phyloP scores from a whole-genome alignment of 2,329 filamentous ascomycete species.

The Pseudogymnoascus sp. region DNA sequence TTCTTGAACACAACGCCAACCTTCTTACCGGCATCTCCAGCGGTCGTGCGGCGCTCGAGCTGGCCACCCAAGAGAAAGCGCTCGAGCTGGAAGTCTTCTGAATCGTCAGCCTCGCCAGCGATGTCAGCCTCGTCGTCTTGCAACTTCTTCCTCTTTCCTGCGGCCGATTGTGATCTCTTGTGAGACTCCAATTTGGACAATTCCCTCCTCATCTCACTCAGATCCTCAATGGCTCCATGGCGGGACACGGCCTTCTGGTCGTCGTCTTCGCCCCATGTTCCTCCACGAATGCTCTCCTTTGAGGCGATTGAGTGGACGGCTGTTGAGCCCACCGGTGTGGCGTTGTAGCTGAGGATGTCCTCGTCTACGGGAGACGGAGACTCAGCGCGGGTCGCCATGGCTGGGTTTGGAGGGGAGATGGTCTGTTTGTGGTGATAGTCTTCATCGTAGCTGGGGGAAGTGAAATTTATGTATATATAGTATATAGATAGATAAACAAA shows the following conservation, averaged over 20 bases:
- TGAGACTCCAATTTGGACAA: background rate
- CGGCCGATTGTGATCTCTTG: background rate
- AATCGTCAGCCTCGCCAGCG: constrained; percentile 31
- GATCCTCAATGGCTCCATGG: background rate
- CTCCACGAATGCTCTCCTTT: background rate
- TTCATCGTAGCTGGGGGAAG: background rate
- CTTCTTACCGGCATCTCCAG: constrained; percentile 64
- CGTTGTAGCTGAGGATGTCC: background rate
- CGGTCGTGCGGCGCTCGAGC: constrained; percentile 60
- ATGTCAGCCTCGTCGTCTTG: background rate
- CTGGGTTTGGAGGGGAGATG: background rate
- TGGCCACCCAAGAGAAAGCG: constrained; percentile 68
- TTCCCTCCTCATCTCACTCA: background rate
- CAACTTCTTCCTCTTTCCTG: background rate
- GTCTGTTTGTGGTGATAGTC: background rate
- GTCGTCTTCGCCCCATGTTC: constrained; percentile 5
- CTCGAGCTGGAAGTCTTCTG: constrained; percentile 59
- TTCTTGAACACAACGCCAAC: constrained; percentile 72
- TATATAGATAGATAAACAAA: constrained; percentile 7
- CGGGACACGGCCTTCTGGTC: constrained; percentile 4
- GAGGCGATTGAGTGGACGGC: constrained; percentile 1
- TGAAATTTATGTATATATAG: background rate
- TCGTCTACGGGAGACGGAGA: constrained; percentile 4
- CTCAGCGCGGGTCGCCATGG: constrained; percentile 1
- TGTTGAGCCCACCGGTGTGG: background rate